Percentiles rank a stretch among this genome's conserved stretches.
phyloP scores from a whole-genome alignment of 306 rosid genomes.

The Argentina anserina region DNA sequence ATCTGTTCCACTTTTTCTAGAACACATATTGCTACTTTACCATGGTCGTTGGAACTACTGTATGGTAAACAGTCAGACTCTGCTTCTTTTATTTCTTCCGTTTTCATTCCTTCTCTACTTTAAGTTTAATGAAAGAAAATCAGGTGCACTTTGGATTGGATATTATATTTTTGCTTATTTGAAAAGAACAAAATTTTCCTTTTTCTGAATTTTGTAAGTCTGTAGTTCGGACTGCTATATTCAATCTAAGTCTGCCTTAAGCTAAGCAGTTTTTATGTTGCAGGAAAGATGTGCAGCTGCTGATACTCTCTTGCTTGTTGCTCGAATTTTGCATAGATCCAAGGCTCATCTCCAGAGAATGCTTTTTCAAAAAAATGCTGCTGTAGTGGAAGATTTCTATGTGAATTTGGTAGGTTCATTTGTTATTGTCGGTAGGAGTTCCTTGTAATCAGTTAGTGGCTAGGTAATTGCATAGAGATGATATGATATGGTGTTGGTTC shows the following conservation, averaged over 20 bases:
- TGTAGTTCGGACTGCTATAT: background rate
- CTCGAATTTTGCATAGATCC: conserved; percentile 77
- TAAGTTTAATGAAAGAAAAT: background rate
- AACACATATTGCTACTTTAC: background rate
- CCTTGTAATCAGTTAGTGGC: conserved; percentile 19
- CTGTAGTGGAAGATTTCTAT: conserved; percentile 87
- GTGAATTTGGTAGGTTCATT: conserved; percentile 67
- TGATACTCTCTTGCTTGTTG: conserved; percentile 75
- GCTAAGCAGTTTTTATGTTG: conserved; percentile 29
- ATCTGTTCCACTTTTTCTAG: background rate
- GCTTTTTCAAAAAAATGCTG: conserved; percentile 79
- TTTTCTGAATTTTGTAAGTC: background rate
- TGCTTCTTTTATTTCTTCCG: background rate
- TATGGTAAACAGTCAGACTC: background rate
- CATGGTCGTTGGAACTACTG: background rate
- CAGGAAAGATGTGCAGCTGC: conserved; percentile 98
- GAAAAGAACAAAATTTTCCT: background rate
- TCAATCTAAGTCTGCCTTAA: conserved; percentile 25
- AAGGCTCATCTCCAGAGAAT: conserved; percentile 85
- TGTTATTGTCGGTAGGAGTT: conserved; percentile 10
- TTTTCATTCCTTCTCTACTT: background rate
- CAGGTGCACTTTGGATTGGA: background rate
- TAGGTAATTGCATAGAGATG: conserved; percentile 12
- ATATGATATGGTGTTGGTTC: conserved; percentile 3
- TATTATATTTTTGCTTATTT: background rate